Evolutionary conservation across 192 early-diverging fungal species (phyloP), one percentile per base, ranked within the genome.

Genomic region (Dissophora ornata): DNA sequence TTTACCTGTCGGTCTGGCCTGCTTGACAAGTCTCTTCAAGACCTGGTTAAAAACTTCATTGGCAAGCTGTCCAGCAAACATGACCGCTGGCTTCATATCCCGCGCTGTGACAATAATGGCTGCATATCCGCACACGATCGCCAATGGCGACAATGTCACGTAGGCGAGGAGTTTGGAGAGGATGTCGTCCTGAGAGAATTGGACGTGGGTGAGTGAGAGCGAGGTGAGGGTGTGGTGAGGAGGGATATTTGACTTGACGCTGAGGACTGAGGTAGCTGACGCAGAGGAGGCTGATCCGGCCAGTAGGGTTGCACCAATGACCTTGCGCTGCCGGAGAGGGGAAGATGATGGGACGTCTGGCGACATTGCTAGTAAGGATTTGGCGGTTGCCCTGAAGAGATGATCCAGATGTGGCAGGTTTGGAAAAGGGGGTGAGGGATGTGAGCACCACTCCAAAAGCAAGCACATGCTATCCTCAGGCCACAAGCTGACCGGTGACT

Each of bases 171-270:
- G 29, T 62, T 87, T 86, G 11, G 88, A 85, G 3, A 92, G 8
- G 3, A 81, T 69, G 56, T 93, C 90, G 22, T 62, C 29, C 30
- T 73, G 68, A 42, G 85, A 67, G 75, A 89, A 95, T 46, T 90
- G 83, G 44, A 95, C 90, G 61, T 90, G 89, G 2, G 92, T 93
- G 11, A 93, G 74, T 22, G 87, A 87, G 29, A 94, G 75, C 1
- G 93, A 83, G 15, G 84, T 84, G 6, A 87, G 64, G 24, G 74
- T 59, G 24, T 79, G 69, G 30, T 69, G 67, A 10, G 67, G 45
- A 13, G 62, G 77, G 36, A 69, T 52, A 11, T 69, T 54, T 45
- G 67, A 64, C 12, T 38, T n/a, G n/a, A n/a, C n/a, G n/a, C n/a
- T n/a, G n/a, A n/a, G n/a, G n/a, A 41, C 21, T 22, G 33, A 7